Evolutionary conservation across 805 yeast genomes (phyloP).

Genomic region (Starmerella khaoyaiensis): DNA sequence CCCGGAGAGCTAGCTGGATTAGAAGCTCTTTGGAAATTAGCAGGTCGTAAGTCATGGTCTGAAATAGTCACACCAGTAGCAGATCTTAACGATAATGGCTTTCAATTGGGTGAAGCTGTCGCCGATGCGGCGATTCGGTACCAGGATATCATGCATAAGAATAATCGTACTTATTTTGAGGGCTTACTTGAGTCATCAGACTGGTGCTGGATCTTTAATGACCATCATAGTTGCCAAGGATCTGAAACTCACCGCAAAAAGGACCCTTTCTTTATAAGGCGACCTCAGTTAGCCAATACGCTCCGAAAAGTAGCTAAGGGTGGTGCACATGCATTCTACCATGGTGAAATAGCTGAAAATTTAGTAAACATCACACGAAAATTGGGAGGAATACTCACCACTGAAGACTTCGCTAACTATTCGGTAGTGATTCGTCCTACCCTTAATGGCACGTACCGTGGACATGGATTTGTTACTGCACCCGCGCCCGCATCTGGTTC

Average conservation of each 20-base stretch:
- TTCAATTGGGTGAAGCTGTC: slow-evolving; percentile 37
- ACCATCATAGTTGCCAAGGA: slow-evolving; percentile 8
- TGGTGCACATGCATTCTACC: slow-evolving; percentile 74
- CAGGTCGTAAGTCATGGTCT: slow-evolving; percentile 55
- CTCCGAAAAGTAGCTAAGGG: slow-evolving; percentile 55
- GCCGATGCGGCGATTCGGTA: slow-evolving; percentile 36
- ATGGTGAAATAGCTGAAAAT: slow-evolving; percentile 58
- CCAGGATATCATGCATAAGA: too few relatives aligned
- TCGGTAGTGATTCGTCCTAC: slow-evolving; percentile 36
- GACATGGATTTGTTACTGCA: slow-evolving; percentile 40
- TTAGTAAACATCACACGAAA: slow-evolving; percentile 39
- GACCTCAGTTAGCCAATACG: slow-evolving; percentile 56
- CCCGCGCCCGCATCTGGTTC: slow-evolving; percentile 76
- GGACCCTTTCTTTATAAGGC: slow-evolving; percentile 21
- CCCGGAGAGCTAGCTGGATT: slow-evolving; percentile 90
- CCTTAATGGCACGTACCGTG: slow-evolving; percentile 33
- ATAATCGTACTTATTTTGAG: slow-evolving; percentile 11
- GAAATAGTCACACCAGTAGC: slow-evolving; percentile 67
- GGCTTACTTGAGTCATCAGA: slow-evolving; percentile 15
- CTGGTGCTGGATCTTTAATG: slow-evolving; percentile 26
- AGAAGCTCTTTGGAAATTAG: slow-evolving; percentile 38
- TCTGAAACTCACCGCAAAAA: too few relatives aligned
- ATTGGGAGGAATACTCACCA: slow-evolving; percentile 54
- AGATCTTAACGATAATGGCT: slow-evolving; percentile 52
- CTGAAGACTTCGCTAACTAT: slow-evolving; percentile 57